These are phyloP conservation scores for Epichloe brachyelytri DNA, from an alignment of 2,329 filamentous ascomycete genomes.

Conservation along the genomic window DNA sequence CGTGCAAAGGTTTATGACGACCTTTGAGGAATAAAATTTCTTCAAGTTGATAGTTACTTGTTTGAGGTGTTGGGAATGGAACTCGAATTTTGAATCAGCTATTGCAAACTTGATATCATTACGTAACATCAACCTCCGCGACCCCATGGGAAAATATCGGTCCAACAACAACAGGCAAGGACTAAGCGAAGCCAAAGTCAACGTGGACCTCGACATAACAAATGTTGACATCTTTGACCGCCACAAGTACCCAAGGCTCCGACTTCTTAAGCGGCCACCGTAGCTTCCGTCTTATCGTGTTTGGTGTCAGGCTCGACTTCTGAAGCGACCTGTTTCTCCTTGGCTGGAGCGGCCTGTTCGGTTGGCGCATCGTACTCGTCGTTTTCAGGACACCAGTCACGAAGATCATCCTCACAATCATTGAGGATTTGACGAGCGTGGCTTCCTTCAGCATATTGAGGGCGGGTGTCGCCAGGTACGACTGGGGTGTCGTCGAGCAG, in stretches of 20 bases:
- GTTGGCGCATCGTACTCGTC: slow-evolving; percentile 19
- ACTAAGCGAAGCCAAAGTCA: not conserved
- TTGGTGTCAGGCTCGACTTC: slow-evolving; percentile 3
- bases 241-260: not conserved
- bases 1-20: not conserved
- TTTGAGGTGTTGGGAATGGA: not conserved
- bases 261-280: not conserved
- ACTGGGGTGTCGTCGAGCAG: slow-evolving; percentile 83
- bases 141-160: not conserved
- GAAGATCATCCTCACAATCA: slow-evolving; percentile 81
- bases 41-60: too few relatives aligned
- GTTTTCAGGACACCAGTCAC: slow-evolving; percentile 50
- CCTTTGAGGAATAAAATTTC: not conserved
- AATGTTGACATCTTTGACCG: not conserved
- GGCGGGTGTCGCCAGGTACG: slow-evolving; percentile 68
- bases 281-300: not conserved
- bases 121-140: not conserved
- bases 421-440: slow-evolving; percentile 78
- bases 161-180: not conserved
- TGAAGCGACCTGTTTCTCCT: slow-evolving; percentile 12
- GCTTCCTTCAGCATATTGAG: slow-evolving; percentile 50
- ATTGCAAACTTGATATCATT: slow-evolving; percentile 1
- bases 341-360: slow-evolving; percentile 12
- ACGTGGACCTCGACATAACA: not conserved
- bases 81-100: not conserved